phyloP scores from a whole-genome alignment of 2,329 filamentous ascomycete genomes.

The Biscogniauxia sp. region DNA sequence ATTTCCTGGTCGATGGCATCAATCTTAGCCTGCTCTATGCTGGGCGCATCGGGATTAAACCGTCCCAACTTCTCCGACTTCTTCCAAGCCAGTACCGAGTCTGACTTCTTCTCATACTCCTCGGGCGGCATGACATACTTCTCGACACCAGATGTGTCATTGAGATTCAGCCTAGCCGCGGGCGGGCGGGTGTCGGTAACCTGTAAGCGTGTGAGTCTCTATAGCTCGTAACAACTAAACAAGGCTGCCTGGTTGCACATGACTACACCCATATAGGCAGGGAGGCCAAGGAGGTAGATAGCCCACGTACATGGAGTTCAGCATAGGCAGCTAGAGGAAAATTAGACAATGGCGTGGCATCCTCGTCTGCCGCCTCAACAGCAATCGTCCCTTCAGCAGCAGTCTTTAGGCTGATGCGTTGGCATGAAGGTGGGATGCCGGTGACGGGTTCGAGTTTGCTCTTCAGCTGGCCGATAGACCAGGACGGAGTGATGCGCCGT shows the following conservation, averaged over 20 bases:
- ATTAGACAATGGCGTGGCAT: slow-evolving; percentile 59
- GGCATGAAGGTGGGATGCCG: slow-evolving; percentile 78
- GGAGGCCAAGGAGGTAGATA: background rate
- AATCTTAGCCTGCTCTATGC: slow-evolving; percentile 69
- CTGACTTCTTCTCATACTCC: slow-evolving; percentile 81
- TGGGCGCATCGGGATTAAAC: slow-evolving; percentile 83
- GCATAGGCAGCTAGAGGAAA: slow-evolving; percentile 73
- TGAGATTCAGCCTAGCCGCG: slow-evolving; percentile 73
- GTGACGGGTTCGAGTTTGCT: slow-evolving; percentile 88
- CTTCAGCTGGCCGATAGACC: slow-evolving; percentile 83
- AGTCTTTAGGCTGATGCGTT: slow-evolving; percentile 71
- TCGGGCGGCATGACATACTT: slow-evolving; percentile 87
- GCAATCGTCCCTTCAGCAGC: slow-evolving; percentile 59
- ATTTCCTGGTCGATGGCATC: slow-evolving; percentile 69
- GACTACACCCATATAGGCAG: no score
- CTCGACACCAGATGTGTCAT: slow-evolving; percentile 74
- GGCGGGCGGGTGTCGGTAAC: slow-evolving; percentile 77
- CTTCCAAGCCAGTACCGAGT: slow-evolving; percentile 95
- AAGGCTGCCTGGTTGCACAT: background rate
- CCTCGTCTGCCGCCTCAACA: slow-evolving; percentile 71
- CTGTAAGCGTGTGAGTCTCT: slow-evolving; percentile 44
- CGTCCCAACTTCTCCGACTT: slow-evolving; percentile 91
- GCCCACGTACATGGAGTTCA: slow-evolving; percentile 70
- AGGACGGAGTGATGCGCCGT: slow-evolving; percentile 86
- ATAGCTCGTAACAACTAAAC: background rate